phyloP scores from a whole-genome alignment of 768 basidiomycete species.

The Antrodiella citrinella region DNA sequence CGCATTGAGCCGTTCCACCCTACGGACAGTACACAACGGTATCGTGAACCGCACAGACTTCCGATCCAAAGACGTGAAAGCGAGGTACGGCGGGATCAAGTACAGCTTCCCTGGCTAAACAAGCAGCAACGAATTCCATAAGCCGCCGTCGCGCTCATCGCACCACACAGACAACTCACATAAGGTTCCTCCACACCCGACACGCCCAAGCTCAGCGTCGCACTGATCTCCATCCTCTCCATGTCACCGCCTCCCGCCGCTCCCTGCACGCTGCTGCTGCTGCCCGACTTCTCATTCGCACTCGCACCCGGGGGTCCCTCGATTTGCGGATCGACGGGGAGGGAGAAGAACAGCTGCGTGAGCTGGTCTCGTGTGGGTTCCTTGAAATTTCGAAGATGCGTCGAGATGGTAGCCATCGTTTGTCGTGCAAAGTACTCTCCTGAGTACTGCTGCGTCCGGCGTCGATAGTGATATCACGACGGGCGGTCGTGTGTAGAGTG shows the following conservation, averaged over 20 bases:
- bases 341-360: conserved; percentile 79
- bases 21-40: conserved; percentile 84
- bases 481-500: too few relatives aligned
- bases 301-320: conserved; percentile 20
- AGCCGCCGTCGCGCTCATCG: conserved; percentile 1
- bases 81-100: conserved; percentile 82
- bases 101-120: conserved; percentile 82
- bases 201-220: conserved; percentile 71
- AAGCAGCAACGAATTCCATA: neutral
- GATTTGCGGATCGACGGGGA: conserved; percentile 34
- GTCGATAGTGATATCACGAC: too few relatives aligned
- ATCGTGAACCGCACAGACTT: conserved; percentile 89
- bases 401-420: conserved; percentile 73
- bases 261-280: neutral
- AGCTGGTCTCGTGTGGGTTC: conserved; percentile 87
- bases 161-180: conserved; percentile 49
- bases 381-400: conserved; percentile 85
- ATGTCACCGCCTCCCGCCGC: conserved; percentile 23
- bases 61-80: conserved; percentile 85
- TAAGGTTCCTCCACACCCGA: conserved; percentile 88
- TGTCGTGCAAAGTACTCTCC: neutral
- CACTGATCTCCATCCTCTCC: conserved; percentile 82
- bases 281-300: conserved; percentile 8
- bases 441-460: too few relatives aligned
- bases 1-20: conserved; percentile 91